These are phyloP conservation scores for Phytophthora pinifolia DNA, from an alignment of 352 stramenopile genomes.

Conservation along the genomic window DNA sequence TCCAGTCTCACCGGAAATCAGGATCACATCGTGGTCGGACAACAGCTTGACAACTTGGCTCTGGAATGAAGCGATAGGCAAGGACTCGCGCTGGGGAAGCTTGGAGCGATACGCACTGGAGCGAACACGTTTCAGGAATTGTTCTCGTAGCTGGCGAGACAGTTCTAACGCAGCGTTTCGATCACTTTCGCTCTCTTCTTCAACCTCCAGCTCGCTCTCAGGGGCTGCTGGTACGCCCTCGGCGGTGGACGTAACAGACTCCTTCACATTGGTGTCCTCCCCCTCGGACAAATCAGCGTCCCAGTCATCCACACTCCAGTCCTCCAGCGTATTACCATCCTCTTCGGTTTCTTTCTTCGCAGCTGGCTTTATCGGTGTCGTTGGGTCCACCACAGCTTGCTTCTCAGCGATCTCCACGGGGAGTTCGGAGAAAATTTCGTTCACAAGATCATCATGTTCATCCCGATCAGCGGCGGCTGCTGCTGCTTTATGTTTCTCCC, in stretches of 20 bases:
- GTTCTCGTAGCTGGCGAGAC: conserved; percentile 40
- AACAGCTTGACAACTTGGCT: conserved; percentile 83
- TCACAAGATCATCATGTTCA: conserved; percentile 56
- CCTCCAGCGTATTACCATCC: conserved; percentile 25
- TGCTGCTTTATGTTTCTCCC: conserved; percentile 38
- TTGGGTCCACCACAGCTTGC: conserved; percentile 21
- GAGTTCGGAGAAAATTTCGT: conserved; percentile 47
- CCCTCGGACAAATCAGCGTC: conserved; percentile 58
- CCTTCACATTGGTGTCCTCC: conserved; percentile 6
- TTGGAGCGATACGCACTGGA: conserved; percentile 45
- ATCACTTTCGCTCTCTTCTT: conserved; percentile 28
- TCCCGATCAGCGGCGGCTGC: conserved; percentile 39
- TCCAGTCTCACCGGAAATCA: conserved; percentile 95
- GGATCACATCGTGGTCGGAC: conserved; percentile 83
- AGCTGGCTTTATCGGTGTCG: background rate
- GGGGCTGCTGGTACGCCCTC: background rate
- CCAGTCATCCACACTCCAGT: conserved; percentile 77
- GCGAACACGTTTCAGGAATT: conserved; percentile 38
- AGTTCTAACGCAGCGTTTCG: conserved; percentile 18
- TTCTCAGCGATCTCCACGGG: conserved; percentile 56
- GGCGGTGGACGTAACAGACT: conserved; percentile 1
- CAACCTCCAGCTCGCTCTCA: conserved; percentile 8
- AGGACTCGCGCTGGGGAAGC: conserved; percentile 39
- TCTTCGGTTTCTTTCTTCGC: conserved; percentile 7
- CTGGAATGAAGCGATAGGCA: conserved; percentile 85